Evolutionary conservation across 192 early-diverging fungal genomes (phyloP), one percentile per base, ranked within the genome.

Genomic region (Haplosporangium gracile): DNA sequence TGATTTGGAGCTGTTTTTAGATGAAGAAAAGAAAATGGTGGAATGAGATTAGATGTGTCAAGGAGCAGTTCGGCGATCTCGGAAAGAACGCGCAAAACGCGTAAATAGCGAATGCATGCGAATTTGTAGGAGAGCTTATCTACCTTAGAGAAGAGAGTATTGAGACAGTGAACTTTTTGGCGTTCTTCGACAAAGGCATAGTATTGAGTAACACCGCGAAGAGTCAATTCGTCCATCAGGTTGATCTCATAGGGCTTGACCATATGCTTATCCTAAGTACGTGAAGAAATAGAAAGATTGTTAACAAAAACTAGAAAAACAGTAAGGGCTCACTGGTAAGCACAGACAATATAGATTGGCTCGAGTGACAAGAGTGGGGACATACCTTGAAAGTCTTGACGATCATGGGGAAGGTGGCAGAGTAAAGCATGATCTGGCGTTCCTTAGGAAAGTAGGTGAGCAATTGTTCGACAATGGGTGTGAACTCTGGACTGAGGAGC

Each of bases 141-240:
- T 83, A 95, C 95, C 92, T 98, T 98, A 0, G 97, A 98, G 83
- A 99, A 99, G 16, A 99, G 91, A 9, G 95, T 96, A 88, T 96
- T 96, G 40, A 96, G 90, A 81, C 95, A 99, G 87, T 99, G 98
- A 7, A 99, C 98, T 88, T 99, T 99, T 83, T 99, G 98, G 79
- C 96, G 92, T 85, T 99, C 98, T 89, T 99, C 98, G 34, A 99
- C 98, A 91, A 97, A 99, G 43, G 98, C 98, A 88, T 99, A 99
- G 91, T 97, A 99, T 91, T 99, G 98, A 11, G 98, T 99, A 34
- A 99, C 96, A 84, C 98, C 98, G 76, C 96, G 95, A 82, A 99
- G 92, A 8, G 98, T 99, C 49, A 99, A 93, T 88, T 99, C 98
- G 77, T 99, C 98, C 98, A 99, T 99, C 51, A 99, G 90, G 79